Base-by-base conservation (phyloP, 2,329 filamentous ascomycete genomes). In the Fusarium udum region DNA sequence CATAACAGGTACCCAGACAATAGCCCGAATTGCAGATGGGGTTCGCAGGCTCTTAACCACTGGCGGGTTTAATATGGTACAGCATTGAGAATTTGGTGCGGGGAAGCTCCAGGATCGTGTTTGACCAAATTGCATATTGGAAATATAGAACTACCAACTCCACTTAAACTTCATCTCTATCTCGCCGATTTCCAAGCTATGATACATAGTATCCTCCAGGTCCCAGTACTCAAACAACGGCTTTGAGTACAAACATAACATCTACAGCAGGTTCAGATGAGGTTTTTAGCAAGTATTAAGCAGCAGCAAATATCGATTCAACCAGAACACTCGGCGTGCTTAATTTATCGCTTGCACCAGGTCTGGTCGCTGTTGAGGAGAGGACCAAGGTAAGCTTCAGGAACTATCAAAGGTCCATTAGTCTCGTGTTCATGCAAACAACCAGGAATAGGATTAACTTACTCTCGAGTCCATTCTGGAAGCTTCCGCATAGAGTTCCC, bases 401-500 rank as follows among this genome's bases (percentile, higher is more conserved):
- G 67, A n/a, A 69, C 66, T 69, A 6, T 16, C 6, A 0, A 9
- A 4, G 0, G 0, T 7, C 4, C 7, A 14, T 68, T 28, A 67
- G 63, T 9, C 18, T 31, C 24, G 0, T 7, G 20, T 0, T 3
- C 4, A 28, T 2, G 18, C 0, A 0, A 13, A 16, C 0, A 13
- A 28, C 2, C 26, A 12, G 1, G 2, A 9, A 9, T 10, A 2
- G 1, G 7, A 3, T 3, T 7, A 3, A 11, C 59, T 58, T 13
- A 64, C 65, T 48, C 5, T 61, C 59, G 5, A 69, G 32, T 26
- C 59, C 51, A 0, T 7, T 20, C 3, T 36, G 20, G 26, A 69
- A 69, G 31, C 67, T 69, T n/a, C 67, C 61, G 16, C 67, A 69
- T 2, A 64, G 45, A 0, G 45, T 43, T 20, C 58, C 58, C 67